Base-by-base conservation (phyloP, 2,329 filamentous ascomycete species). In the Neopestalotiopsis sp. region DNA sequence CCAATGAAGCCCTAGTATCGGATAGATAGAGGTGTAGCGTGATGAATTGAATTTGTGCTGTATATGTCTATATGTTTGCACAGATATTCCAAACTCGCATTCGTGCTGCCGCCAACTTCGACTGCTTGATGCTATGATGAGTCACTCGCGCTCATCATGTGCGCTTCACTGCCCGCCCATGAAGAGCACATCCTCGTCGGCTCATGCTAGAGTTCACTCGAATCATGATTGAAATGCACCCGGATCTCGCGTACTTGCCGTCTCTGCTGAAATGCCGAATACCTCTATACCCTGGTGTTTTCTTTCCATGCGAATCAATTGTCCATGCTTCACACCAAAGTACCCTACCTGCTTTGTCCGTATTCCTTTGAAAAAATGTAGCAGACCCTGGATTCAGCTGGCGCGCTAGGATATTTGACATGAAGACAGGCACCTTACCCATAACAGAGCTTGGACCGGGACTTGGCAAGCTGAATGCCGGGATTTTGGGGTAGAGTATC, bases 1-100 rank as follows among this genome's bases (percentile, higher is more conserved):
- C 75, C 76, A 7, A 76, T 77, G 70, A 75, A 68, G 14, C 77
- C 77, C 45, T 75, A 49, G 75, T 38, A 59, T 59, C 6, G 17
- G 17, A 14, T 56, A n/a, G 6, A 32, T 10, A 59, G 28, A 24
- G 14, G 12, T 59, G 17, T 24, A 34, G 57, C 57, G 57, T 59
- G n/a, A 52, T 52, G 6, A 7, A 12, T n/a, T 52, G 20, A 20
- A 52, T 52, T 9, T 9, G 20, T 52, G 6, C 20, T 20, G 17
- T 52, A 38, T 7, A 38, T 38, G 34, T 38, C 34, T 10, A 38
- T 7, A 10, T 28, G 24, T 28, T 28, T 28, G 24, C 24, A 28
- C 24, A 38, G 10, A 38, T 10, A 38, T 38, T 10, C 10, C 34
- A 38, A 38, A 3, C 6, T 38, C 10, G 34, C 34, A 38, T 10